Base-by-base conservation (phyloP, 2,329 filamentous ascomycete genomes). In the Coleophoma crateriformis region DNA sequence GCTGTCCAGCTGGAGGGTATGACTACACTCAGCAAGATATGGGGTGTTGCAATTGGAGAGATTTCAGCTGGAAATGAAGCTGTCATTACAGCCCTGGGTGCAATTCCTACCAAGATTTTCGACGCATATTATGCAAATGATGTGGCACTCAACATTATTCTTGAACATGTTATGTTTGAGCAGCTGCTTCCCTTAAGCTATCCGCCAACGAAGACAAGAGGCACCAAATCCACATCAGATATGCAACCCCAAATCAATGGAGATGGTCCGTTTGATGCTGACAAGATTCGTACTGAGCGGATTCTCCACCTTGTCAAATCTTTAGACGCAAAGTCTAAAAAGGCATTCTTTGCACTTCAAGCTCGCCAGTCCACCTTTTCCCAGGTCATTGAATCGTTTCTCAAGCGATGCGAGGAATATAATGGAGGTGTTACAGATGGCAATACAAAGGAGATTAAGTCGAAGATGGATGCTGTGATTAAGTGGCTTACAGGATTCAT, bases 81-180 rank as follows among this genome's bases (percentile, higher is more conserved):
- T 15, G 85, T 95, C 17, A 79, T 78, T 12, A 73, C 81, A 10
- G 79, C 92, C n/a, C 73, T 99, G 12, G 86, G 85, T 7, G 85
- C 85, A 20, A 90, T 95, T 37, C 92, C 94, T 2, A 87, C 87
- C 1, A 86, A 83, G 54, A 90, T 99, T 41, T 82, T 96, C 54
- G 90, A 90, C 62, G 85, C 87, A 0, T 91, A 87, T 61, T 99
- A 96, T 66, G 87, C 90, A 52, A 96, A 96, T 63, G 90, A 96
- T 64, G 72, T 75, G 1, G 90, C 96, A 55, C 81, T 96, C 47
- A 94, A 95, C 61, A 79, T 90, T 17, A 75, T 95, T 35, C 78
- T 97, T 17, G 90, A 96, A 58, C 82, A 85, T 47, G 89, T 92
- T 33, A 76, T 95, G 53, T 95, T 87, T 63, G 92, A 97, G 60